Evolutionary conservation across 1,284 basidiomycete species (phyloP).

Genomic region (Volvariella volvacea): DNA sequence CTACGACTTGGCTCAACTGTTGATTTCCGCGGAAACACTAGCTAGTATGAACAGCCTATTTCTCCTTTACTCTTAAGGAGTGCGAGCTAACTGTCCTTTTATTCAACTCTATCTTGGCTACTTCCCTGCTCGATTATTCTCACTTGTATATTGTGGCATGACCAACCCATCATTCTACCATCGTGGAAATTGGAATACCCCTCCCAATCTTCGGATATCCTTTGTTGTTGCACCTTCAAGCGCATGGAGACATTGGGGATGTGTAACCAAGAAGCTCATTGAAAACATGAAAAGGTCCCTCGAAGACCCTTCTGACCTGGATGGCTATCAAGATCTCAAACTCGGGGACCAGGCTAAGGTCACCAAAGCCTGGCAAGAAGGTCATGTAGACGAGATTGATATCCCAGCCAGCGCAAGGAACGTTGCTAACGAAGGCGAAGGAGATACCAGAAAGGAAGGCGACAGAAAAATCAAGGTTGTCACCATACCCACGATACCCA

Average conservation of each 20-base stretch:
- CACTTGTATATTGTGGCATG: too few species aligned
- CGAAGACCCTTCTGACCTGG: slow-evolving; percentile 55
- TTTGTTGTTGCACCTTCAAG: slow-evolving; percentile 27
- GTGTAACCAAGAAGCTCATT: slow-evolving; percentile 64
- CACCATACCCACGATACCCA: slow-evolving; percentile 13
- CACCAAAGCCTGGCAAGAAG: slow-evolving; percentile 63
- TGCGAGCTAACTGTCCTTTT: too few species aligned
- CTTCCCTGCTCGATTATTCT: too few species aligned
- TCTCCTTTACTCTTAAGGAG: too few species aligned
- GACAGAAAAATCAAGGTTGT: too few species aligned
- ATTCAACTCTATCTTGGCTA: too few species aligned
- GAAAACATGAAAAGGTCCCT: slow-evolving; percentile 66
- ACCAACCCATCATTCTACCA: too few species aligned
- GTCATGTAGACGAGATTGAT: slow-evolving; percentile 72
- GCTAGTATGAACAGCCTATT: slow-evolving; percentile 64
- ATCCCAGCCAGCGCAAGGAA: slow-evolving; percentile 65
- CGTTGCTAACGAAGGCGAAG: slow-evolving; percentile 40
- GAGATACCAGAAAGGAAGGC: slow-evolving; percentile 25
- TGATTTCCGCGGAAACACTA: slow-evolving; percentile 66
- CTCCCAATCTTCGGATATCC: too few species aligned
- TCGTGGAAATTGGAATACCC: too few species aligned
- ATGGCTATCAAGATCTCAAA: slow-evolving; percentile 64
- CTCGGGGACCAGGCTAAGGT: slow-evolving; percentile 63
- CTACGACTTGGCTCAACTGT: slow-evolving; percentile 74
- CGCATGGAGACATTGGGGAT: slow-evolving; percentile 80